Percentiles rank a stretch among this genome's conserved stretches.
These are phyloP conservation scores for Coniferiporia weirii DNA, from an alignment of 1,284 basidiomycete genomes.

Conservation along the genomic window DNA sequence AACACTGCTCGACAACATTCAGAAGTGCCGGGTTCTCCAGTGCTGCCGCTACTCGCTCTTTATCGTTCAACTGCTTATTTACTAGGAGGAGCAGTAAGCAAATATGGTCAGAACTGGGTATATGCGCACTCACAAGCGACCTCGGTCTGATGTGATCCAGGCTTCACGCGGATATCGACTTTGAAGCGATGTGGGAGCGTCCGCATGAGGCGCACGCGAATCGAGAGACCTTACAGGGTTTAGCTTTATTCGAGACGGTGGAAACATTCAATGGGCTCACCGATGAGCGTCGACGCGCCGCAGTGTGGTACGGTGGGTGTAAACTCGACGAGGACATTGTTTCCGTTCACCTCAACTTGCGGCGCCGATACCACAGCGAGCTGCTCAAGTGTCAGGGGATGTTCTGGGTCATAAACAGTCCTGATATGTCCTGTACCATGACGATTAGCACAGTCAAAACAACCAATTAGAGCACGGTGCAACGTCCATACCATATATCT, in stretches of 20 bases:
- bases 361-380: slow-evolving; percentile 90
- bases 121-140: slow-evolving; percentile 55
- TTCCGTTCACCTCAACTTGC: slow-evolving; percentile 74
- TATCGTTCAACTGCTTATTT: slow-evolving; percentile 99
- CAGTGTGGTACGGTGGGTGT: slow-evolving; percentile 99
- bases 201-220: slow-evolving; percentile 87
- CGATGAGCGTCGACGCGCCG: slow-evolving; percentile 96
- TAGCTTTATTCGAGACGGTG: neutral
- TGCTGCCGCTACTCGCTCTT: slow-evolving; percentile 96
- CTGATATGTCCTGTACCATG: slow-evolving; percentile 73
- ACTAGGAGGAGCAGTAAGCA: slow-evolving; percentile 43
- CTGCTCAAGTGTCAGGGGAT: slow-evolving; percentile 93
- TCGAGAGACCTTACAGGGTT: slow-evolving; percentile 67
- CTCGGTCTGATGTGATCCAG: slow-evolving; percentile 95
- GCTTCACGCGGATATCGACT: slow-evolving; percentile 89
- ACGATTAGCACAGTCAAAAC: neutral
- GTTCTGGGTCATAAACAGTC: slow-evolving; percentile 94
- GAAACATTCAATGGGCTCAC: slow-evolving; percentile 38
- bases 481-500: slow-evolving; percentile 56
- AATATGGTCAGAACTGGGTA: neutral
- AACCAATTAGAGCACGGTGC: slow-evolving; percentile 5
- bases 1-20: slow-evolving; percentile 85
- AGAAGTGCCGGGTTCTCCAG: slow-evolving; percentile 88
- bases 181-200: slow-evolving; percentile 92
- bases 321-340: slow-evolving; percentile 82